Evolutionary conservation across 371 early-diverging fungal species (phyloP), one percentile per base, ranked within the genome.

Genomic region (Globomyces sp.): DNA sequence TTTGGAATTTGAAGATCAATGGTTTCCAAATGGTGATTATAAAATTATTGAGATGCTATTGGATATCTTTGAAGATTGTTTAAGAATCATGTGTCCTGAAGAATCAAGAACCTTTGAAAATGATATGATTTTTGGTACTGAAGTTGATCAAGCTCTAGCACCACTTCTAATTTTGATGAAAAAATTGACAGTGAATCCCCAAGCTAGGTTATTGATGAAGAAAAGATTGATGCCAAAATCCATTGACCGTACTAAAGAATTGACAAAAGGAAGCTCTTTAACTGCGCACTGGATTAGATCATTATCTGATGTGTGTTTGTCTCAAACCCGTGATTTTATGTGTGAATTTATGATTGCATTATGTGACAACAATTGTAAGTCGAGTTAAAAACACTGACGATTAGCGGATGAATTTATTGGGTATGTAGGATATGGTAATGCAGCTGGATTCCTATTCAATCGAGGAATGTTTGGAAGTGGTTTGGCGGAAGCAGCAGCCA

Each of bases 391-490:
- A 24, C 24, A 24, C 24, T 24, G 24, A 24, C 24, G 24, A 2
- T 4, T 57, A 58, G 48, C 13, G 1, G 49, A 66, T 13, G 50
- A 45, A 11, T 66, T 97, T 67, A 85, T 89, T 49, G 77, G 82
- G 57, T 85, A 91, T 65, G 87, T 93, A 1, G 96, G 98, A 2
- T 94, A 93, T 68, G 98, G 96, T 40, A 92, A 93, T 70, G 93
- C 91, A 4, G 90, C 93, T 3, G 96, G 96, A 10, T 96, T 87
- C 67, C 79, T 97, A 8, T 73, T 77, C 53, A 52, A 75, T 9
- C 62, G 67, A 1, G 82, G 82, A 6, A 46, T 80, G 10, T 41
- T 41, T 4, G 40, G 40, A 39, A 58, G 44, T 8, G 24, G 41
- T 42, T 6, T 53, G 11, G 11, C 53, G 77, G 89, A 63, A 49